Conservation (phyloP, 345 rosid genomes). For the Laguncularia racemosa region DNA sequence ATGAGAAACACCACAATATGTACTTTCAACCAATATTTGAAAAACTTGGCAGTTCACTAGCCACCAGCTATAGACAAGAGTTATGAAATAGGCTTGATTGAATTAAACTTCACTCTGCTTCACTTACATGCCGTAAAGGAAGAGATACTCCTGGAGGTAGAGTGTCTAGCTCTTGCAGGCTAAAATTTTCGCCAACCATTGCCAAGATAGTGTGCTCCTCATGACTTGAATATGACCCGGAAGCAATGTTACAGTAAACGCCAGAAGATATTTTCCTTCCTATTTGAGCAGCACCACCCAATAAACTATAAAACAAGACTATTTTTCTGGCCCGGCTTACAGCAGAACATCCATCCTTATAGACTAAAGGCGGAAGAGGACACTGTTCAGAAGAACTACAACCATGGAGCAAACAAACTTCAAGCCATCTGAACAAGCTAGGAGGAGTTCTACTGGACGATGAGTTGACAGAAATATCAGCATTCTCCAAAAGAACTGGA, state of each 20-base stretch:
- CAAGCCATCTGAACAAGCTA: conserved; percentile 85
- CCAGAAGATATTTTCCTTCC: conserved; percentile 69
- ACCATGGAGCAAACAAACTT: conserved; percentile 63
- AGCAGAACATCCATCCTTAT: conserved; percentile 59
- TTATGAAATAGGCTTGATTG: not conserved
- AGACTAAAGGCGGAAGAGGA: conserved; percentile 71
- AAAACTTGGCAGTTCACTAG: no score
- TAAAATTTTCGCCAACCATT: conserved; percentile 96
- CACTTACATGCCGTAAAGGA: conserved; percentile 93
- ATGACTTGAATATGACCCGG: conserved; percentile 59
- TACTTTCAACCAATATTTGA: no score
- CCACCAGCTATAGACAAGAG: no score
- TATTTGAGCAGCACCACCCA: conserved; percentile 64
- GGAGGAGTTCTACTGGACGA: conserved; percentile 56
- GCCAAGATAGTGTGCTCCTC: conserved; percentile 87
- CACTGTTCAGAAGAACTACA: conserved; percentile 35
- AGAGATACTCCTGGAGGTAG: conserved; percentile 90
- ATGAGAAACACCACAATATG: no score
- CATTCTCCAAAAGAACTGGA: conserved; percentile 47
- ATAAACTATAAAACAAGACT: conserved; percentile 71
- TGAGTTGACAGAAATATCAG: conserved; percentile 24
- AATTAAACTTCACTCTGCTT: not conserved
- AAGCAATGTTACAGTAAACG: conserved; percentile 63
- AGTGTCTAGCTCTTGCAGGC: conserved; percentile 75
- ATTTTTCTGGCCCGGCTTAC: conserved; percentile 79